These are phyloP conservation scores for Artemisia argyi DNA, from an alignment of 129 eudicot genomes.

Conservation along the genomic window DNA sequence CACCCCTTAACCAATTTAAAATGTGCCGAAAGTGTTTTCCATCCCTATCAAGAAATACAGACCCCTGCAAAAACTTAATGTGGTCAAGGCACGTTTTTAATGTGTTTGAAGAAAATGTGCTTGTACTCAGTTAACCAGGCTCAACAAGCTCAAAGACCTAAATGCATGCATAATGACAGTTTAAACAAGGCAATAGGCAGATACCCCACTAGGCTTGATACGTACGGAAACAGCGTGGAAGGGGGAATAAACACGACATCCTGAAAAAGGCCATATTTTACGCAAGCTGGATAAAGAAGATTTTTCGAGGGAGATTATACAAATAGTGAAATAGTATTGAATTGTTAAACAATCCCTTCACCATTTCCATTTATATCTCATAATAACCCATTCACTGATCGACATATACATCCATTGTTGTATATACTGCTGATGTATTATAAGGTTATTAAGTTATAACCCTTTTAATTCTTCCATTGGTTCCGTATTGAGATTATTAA, in stretches of 20 bases:
- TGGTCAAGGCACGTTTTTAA: slow-evolving; percentile 18
- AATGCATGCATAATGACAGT: background rate
- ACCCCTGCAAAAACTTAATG: slow-evolving; percentile 58
- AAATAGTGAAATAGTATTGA: no score
- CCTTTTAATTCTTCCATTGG: background rate
- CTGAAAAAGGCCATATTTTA: no score
- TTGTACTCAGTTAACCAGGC: background rate
- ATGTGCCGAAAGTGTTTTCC: slow-evolving; percentile 88
- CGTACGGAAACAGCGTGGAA: no score
- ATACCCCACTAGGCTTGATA: background rate
- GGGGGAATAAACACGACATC: no score
- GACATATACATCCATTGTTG: no score
- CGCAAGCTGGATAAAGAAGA: no score
- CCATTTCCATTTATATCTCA: no score
- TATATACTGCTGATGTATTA: background rate
- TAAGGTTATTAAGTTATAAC: background rate
- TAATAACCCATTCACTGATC: no score
- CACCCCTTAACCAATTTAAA: slow-evolving; percentile 93
- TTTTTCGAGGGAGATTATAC: no score
- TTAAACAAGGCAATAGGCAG: background rate
- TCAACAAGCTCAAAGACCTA: slow-evolving; percentile 9
- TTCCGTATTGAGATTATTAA: background rate
- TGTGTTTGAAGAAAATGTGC: background rate
- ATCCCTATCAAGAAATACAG: slow-evolving; percentile 87
- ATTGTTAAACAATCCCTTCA: no score